Conservation (phyloP, 345 rosid genomes). For the Acer yangbiense region DNA sequence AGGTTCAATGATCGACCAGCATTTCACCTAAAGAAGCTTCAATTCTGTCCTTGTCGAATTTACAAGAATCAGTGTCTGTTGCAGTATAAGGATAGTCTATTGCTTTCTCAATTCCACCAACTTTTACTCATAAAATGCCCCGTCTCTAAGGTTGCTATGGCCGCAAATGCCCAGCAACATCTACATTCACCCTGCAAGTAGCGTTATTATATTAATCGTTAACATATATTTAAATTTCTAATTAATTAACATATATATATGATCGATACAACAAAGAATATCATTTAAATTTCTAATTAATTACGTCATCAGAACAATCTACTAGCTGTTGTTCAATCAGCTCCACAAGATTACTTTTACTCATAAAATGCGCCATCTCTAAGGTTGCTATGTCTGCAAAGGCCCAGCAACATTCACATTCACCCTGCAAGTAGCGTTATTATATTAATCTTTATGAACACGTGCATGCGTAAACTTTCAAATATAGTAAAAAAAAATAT, state of each 20-base stretch:
- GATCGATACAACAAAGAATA: too few relatives aligned
- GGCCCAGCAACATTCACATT: conserved; percentile 94
- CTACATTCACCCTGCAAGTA: conserved; percentile 69
- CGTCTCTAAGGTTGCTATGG: conserved; percentile 89
- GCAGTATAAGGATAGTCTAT: conserved; percentile 91
- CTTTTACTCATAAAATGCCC: conserved; percentile 68
- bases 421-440: conserved; percentile 42
- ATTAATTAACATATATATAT: too few relatives aligned
- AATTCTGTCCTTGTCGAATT: conserved; percentile 72
- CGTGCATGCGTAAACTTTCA: too few relatives aligned
- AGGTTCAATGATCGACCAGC: conserved; percentile 55
- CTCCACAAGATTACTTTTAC: conserved; percentile 84
- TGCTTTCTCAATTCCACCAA: conserved; percentile 87
- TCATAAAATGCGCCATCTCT: conserved; percentile 83
- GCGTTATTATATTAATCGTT: too few relatives aligned
- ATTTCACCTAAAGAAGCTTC: conserved; percentile 76
- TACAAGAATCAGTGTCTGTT: conserved; percentile 55
- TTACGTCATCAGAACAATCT: conserved; percentile 92
- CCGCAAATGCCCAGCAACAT: conserved; percentile 92
- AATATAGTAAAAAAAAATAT: too few relatives aligned
- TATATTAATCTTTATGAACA: too few relatives aligned
- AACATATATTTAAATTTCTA: too few relatives aligned
- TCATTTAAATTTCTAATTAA: background rate
- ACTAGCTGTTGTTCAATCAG: conserved; percentile 99
- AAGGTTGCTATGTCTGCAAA: conserved; percentile 85